Evolutionary conservation across 306 rosid genomes (phyloP).

Genomic region (Prunus kanzakura): DNA sequence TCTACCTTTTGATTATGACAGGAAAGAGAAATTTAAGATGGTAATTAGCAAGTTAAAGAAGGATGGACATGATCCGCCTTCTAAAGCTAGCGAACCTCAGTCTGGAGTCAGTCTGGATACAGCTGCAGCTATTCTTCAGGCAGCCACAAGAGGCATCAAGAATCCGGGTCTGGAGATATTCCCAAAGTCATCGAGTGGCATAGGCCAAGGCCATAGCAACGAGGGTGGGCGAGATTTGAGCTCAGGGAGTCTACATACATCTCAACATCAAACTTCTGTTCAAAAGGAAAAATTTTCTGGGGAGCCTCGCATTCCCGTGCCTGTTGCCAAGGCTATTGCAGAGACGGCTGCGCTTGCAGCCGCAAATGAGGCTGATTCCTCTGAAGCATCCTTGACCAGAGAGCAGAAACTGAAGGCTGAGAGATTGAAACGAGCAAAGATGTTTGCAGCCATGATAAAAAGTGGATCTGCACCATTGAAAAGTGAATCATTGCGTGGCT

Average conservation of each 20-base stretch:
- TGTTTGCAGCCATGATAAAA: conserved; percentile 80
- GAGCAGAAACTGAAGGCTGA: conserved; percentile 80
- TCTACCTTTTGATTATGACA: conserved; percentile 44
- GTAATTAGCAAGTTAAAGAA: conserved; percentile 58
- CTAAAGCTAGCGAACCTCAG: conserved; percentile 42
- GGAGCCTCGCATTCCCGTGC: conserved; percentile 37
- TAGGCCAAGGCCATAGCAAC: conserved; percentile 42
- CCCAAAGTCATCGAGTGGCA: conserved; percentile 41
- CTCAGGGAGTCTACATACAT: conserved; percentile 46
- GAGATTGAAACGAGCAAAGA: conserved; percentile 85
- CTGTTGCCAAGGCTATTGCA: conserved; percentile 57
- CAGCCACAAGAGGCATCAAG: conserved; percentile 70
- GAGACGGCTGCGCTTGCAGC: conserved; percentile 66
- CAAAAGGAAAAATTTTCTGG: conserved; percentile 20
- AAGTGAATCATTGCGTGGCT: conserved; percentile 38
- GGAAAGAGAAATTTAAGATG: conserved; percentile 77
- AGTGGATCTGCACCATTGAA: conserved; percentile 49
- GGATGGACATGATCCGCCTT: conserved; percentile 50
- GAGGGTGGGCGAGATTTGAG: conserved; percentile 46
- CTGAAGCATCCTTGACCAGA: conserved; percentile 69
- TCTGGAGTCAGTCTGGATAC: conserved; percentile 49
- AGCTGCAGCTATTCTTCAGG: conserved; percentile 81
- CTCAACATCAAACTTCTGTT: conserved; percentile 32
- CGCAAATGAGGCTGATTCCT: conserved; percentile 74
- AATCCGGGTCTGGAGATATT: conserved; percentile 47